Base-by-base conservation (phyloP, 768 basidiomycete species). In the Tulasnella sp. region DNA sequence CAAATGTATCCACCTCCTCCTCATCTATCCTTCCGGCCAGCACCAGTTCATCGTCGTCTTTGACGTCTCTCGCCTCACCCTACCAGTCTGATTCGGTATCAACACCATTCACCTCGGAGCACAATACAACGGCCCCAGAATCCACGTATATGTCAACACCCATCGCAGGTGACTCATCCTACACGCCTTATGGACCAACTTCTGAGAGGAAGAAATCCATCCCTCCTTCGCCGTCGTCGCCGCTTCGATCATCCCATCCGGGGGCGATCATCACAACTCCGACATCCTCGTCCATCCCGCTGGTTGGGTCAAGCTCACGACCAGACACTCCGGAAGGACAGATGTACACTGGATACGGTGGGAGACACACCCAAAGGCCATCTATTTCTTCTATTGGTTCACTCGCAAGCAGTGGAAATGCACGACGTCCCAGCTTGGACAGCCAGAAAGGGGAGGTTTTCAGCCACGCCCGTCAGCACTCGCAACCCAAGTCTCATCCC, bases 331-430 rank as follows among this genome's bases (percentile, higher is more conserved):
- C 55, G 5, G 11, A 46, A 2, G 21, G 42, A 6, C 43, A 57
- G n/a, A 57, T 57, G 42, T 57, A 57, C 25, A 57, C 43, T 9
- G 55, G 55, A 21, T 52, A n/a, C n/a, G n/a, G n/a, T n/a, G n/a
- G n/a, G n/a, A n/a, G n/a, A n/a, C n/a, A n/a, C n/a, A n/a, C n/a
- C n/a, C n/a, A n/a, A n/a, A n/a, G n/a, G n/a, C n/a, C n/a, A n/a
- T n/a, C n/a, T n/a, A n/a, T n/a, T n/a, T n/a, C n/a, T n/a, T n/a
- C n/a, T n/a, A n/a, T n/a, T n/a, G n/a, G n/a, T n/a, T n/a, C n/a
- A n/a, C n/a, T n/a, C n/a, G n/a, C n/a, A n/a, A n/a, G n/a, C n/a
- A n/a, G n/a, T n/a, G n/a, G n/a, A n/a, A n/a, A n/a, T n/a, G n/a
- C n/a, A n/a, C n/a, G n/a, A n/a, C n/a, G n/a, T n/a, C n/a, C n/a